Evolutionary conservation across 2,329 filamentous ascomycete genomes (phyloP).

Genomic region (Curvularia verruculosa): DNA sequence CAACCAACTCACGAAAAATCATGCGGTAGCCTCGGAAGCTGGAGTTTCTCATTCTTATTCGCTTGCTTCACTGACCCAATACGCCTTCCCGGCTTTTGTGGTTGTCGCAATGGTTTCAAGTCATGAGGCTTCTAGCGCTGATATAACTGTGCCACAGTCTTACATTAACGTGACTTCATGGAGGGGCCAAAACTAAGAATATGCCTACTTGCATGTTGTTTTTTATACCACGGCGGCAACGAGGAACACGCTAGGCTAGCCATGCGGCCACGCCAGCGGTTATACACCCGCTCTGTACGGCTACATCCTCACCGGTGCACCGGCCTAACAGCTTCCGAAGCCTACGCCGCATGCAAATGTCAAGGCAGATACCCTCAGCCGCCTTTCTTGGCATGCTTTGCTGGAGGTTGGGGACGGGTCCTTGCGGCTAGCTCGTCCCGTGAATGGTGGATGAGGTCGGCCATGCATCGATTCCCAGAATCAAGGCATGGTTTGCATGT

Average conservation of each 20-base stretch:
- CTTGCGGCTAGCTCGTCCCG: conserved; percentile 29
- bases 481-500: conserved; percentile 30
- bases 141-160: conserved; percentile 34
- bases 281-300: conserved; percentile 36
- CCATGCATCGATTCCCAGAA: conserved; percentile 29
- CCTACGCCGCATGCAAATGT: conserved; percentile 28
- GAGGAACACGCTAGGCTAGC: conserved; percentile 21
- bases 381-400: conserved; percentile 34
- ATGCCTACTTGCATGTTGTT: conserved; percentile 28
- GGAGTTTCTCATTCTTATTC: conserved; percentile 7
- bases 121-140: conserved; percentile 32
- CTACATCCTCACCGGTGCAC: conserved; percentile 25
- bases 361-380: conserved; percentile 34
- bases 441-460: conserved; percentile 35
- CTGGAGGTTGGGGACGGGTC: conserved; percentile 25
- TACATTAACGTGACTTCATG: conserved; percentile 26
- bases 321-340: conserved; percentile 30
- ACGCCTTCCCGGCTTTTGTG: conserved; percentile 6
- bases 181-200: conserved; percentile 39
- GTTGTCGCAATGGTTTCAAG: conserved; percentile 19
- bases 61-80: conserved; percentile 17
- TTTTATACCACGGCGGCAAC: conserved; percentile 34
- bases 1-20: conserved; percentile 12
- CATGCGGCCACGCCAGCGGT: conserved; percentile 35
- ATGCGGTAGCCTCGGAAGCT: conserved; percentile 14